Evolutionary conservation across 345 rosid genomes (phyloP), one percentile per base, ranked within the genome.

Genomic region (Noccaea bulbosa): DNA sequence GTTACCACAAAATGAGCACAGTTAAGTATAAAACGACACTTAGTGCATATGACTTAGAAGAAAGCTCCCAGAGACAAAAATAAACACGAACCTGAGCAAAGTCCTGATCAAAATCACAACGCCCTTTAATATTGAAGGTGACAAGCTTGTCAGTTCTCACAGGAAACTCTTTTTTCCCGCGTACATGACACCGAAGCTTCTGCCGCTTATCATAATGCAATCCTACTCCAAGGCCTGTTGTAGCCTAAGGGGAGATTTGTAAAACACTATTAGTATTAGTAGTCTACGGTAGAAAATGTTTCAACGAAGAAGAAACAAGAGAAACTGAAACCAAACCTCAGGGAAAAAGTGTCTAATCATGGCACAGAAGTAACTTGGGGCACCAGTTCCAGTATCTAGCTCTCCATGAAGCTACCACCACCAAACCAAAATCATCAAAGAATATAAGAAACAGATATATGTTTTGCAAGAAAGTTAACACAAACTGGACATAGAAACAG

Each of bases 401-500:
- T 88, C 99, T 70, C 96, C 96, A 77, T 81, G 91, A 73, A 91
- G 81, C 99, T 91, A 78, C 48, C 50, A 78, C 48, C 50, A 55
- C 55, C 51, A 64, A 15, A 49, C 58, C 58, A 52, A 50, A 80
- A 14, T 55, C 53, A 51, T 15, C 34, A 38, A 11, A 37, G 50
- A 50, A 10, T 16, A 35, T 71, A 61, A 52, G 79, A 56, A 12
- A 63, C 24, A 30, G 22, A 41, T 11, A 27, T 15, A 27, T 10
- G 1, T 1, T 4, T 62, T 14, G 47, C 49, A 20, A 62, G 47
- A 47, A 27, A 14, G 41, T 17, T 8, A 27, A 39, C 11, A 20
- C 47, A 59, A 43, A 45, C 37, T 11, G 67, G n/a, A n/a, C n/a
- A n/a, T n/a, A 52, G 79, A 56, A 12, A 63, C 24, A 30, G 22